Conservation (phyloP, 2,329 filamentous ascomycete species). For the Sporothrix brunneoviolacea region DNA sequence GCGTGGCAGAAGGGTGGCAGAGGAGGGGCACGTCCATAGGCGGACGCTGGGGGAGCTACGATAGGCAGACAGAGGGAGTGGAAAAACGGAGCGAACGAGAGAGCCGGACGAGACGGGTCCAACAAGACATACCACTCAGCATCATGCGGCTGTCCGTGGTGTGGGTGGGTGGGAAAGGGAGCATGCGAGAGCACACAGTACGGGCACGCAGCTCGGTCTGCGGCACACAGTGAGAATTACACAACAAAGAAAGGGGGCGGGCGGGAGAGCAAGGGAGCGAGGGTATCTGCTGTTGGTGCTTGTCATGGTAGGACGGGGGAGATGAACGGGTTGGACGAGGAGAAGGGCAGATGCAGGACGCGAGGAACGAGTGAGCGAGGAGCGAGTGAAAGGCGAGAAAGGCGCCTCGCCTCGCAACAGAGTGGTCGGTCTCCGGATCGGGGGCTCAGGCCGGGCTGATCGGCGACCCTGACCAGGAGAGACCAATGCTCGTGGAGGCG, state of each 20-base stretch:
- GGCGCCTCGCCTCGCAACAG: too few relatives aligned
- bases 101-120: not conserved
- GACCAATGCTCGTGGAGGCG: not conserved
- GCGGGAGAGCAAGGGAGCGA: too few relatives aligned
- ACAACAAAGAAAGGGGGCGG: too few relatives aligned
- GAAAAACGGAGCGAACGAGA: not conserved
- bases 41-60: not conserved
- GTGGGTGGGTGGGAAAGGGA: too few relatives aligned
- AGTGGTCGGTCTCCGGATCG: not conserved
- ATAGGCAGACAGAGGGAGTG: not conserved
- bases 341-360: not conserved
- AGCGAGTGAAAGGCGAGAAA: too few relatives aligned
- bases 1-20: not conserved
- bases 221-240: too few relatives aligned
- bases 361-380: too few relatives aligned
- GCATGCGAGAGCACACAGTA: too few relatives aligned
- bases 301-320: slow-evolving; percentile 3
- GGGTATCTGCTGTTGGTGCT: not conserved
- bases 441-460: slow-evolving; percentile 5
- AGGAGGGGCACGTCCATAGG: slow-evolving; percentile 6
- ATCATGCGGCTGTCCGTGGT: slow-evolving; percentile 5
- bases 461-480: not conserved
- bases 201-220: too few relatives aligned
- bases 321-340: too few relatives aligned
- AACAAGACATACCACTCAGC: not conserved